Conservation (phyloP, 2,329 filamentous ascomycete species). For the Penicillium verrucosum region DNA sequence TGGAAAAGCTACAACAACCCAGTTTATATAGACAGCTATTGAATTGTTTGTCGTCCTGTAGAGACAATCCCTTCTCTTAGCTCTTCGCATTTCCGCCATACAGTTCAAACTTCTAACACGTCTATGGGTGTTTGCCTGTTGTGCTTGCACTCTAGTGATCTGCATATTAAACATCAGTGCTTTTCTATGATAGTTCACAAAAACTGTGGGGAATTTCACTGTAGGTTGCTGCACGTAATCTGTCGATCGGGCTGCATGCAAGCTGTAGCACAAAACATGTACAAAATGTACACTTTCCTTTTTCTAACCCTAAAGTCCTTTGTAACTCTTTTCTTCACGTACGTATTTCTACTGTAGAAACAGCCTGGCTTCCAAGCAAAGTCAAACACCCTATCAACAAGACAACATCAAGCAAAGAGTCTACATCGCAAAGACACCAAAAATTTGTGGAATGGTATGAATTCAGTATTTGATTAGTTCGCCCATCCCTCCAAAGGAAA, state of each 20-base stretch:
- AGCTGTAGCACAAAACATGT: neutral
- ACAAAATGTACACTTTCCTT: neutral
- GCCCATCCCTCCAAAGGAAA: neutral
- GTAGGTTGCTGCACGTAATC: neutral
- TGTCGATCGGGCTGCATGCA: neutral
- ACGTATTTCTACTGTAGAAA: too few species aligned
- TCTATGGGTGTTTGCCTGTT: neutral
- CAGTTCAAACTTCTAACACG: neutral
- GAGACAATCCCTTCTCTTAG: neutral
- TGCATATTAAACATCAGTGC: neutral
- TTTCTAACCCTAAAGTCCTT: neutral
- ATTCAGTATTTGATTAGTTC: constrained; percentile 1
- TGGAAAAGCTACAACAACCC: neutral
- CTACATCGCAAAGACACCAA: neutral
- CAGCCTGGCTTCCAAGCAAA: neutral
- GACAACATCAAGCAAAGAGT: neutral
- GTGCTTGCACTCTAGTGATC: neutral
- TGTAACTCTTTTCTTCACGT: too few species aligned
- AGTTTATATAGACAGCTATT: neutral
- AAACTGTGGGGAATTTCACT: neutral
- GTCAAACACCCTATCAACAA: neutral
- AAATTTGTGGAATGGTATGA: neutral
- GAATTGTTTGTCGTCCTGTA: neutral
- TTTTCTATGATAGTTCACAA: neutral
- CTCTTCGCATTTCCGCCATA: neutral